These are phyloP conservation scores for Candida cerambycidarum DNA, from an alignment of 805 yeast species.

Conservation along the genomic window DNA sequence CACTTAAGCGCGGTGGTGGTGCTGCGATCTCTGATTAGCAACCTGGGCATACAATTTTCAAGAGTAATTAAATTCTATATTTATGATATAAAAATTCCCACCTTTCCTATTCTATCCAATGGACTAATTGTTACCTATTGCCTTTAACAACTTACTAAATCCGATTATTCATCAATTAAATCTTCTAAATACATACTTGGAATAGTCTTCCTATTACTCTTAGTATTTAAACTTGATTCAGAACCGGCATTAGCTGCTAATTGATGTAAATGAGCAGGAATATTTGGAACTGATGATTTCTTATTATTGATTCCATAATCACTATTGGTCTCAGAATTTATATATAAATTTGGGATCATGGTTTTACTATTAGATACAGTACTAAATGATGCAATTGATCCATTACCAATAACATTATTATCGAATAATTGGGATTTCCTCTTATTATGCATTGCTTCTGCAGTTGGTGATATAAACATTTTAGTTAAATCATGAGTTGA, in stretches of 20 bases:
- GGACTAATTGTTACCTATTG: background rate
- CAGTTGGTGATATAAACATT: slow-evolving; percentile 79
- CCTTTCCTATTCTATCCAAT: background rate
- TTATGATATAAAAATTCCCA: background rate
- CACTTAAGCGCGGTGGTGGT: background rate
- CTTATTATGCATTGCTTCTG: slow-evolving; percentile 60
- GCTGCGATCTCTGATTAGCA: background rate
- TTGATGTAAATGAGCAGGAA: slow-evolving; percentile 11
- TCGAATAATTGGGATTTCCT: slow-evolving; percentile 27
- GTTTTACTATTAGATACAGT: slow-evolving; percentile 22
- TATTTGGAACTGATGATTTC: slow-evolving; percentile 1
- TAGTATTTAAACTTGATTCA: slow-evolving; percentile 12
- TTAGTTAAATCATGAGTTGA: slow-evolving; percentile 43
- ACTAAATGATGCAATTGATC: slow-evolving; percentile 11
- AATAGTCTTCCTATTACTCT: slow-evolving; percentile 32
- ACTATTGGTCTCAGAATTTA: slow-evolving; percentile 37
- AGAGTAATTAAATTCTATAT: background rate
- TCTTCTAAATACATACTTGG: slow-evolving; percentile 53
- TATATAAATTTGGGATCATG: slow-evolving; percentile 36
- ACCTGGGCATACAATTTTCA: background rate
- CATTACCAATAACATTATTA: slow-evolving; percentile 19
- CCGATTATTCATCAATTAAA: slow-evolving; percentile 40
- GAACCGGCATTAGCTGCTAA: slow-evolving; percentile 6
- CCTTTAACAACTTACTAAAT: background rate
- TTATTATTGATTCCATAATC: slow-evolving; percentile 22